Percentiles rank a stretch among this genome's conserved stretches.
Evolutionary conservation across 2,329 filamentous ascomycete species (phyloP).

Genomic region (Podosphaera aphanis): DNA sequence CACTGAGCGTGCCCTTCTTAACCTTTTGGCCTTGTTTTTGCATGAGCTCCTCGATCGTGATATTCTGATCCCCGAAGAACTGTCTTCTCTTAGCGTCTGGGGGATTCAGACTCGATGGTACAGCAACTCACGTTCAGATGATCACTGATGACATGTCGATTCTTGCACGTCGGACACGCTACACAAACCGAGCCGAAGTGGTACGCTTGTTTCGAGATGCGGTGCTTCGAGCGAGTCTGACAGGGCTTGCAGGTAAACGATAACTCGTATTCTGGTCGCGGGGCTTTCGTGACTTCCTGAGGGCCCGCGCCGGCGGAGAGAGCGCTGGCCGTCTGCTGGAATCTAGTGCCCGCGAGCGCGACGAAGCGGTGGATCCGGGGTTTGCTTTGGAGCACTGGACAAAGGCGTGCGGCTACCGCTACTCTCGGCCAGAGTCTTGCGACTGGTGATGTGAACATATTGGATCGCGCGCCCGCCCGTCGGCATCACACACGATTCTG

Average conservation of each 20-base stretch:
- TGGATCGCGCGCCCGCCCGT: not conserved
- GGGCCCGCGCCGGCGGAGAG: not conserved
- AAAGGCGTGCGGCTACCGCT: not conserved
- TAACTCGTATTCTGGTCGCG: slow-evolving; percentile 51
- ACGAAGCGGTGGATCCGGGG: not conserved
- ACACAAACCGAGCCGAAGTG: slow-evolving; percentile 77
- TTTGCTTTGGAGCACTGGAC: no score
- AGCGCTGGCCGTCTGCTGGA: not conserved
- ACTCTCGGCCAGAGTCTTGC: not conserved
- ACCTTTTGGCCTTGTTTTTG: slow-evolving; percentile 50
- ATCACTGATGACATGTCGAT: slow-evolving; percentile 78
- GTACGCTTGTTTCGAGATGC: slow-evolving; percentile 82
- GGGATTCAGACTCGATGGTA: slow-evolving; percentile 1
- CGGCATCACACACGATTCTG: no score
- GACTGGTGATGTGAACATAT: not conserved
- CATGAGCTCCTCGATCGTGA: slow-evolving; percentile 60
- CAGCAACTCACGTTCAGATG: slow-evolving; percentile 37
- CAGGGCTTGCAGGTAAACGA: slow-evolving; percentile 88
- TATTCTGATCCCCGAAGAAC: slow-evolving; percentile 48
- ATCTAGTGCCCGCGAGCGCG: not conserved
- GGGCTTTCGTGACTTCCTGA: not conserved
- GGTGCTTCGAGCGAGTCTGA: slow-evolving; percentile 54
- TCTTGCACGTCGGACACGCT: slow-evolving; percentile 65
- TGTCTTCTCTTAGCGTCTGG: slow-evolving; percentile 7
- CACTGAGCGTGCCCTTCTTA: slow-evolving; percentile 45